Base-by-base conservation (phyloP, 768 basidiomycete species). In the Kwoniella newhampshirensis region DNA sequence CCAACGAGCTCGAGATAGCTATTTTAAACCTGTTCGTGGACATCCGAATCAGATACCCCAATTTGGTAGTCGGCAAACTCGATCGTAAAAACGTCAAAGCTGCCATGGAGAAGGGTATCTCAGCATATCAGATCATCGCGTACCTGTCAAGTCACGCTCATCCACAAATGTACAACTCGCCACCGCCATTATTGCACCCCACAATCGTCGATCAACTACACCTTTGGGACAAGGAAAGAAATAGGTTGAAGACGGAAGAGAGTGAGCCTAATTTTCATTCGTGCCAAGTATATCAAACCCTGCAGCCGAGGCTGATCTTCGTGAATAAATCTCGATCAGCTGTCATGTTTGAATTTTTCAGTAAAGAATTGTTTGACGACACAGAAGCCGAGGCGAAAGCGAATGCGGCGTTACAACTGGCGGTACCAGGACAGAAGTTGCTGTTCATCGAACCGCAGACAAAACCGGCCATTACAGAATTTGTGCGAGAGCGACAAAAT, bases 131-230 rank as follows among this genome's bases (percentile, higher is more conserved):
- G 91, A 96, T 98, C 74, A 93, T 99, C 74, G 87, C 87, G 74
- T 98, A 98, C 77, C 82, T 99, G 39, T 84, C 86, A 23, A 87
- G 88, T 42, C 92, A 98, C 78, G 96, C 94, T 1, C 96, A 98
- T 76, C 89, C 92, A 25, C 94, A 97, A 78, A 98, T 99, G 96
- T 85, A 88, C 74, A 90, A 87, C 77, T 91, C 92, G 47, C 69
- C 66, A 18, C 69, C 60, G 71, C 93, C 93, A 8, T 79, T 98
- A 13, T 80, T 99, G 21, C 94, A 96, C 26, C 91, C 96, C 41
- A 98, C 96, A 0, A 94, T 99, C 0, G 92, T 96, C 71, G 94
- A 99, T 78, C 94, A 98, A 77, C 89, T 99, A 60, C 86, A 94
- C 55, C 81, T 98, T 17, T 99, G 96, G 92, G 93, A 99, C 77